These are phyloP conservation scores for Brassica juncea DNA, from an alignment of 345 rosid genomes.

Conservation along the genomic window DNA sequence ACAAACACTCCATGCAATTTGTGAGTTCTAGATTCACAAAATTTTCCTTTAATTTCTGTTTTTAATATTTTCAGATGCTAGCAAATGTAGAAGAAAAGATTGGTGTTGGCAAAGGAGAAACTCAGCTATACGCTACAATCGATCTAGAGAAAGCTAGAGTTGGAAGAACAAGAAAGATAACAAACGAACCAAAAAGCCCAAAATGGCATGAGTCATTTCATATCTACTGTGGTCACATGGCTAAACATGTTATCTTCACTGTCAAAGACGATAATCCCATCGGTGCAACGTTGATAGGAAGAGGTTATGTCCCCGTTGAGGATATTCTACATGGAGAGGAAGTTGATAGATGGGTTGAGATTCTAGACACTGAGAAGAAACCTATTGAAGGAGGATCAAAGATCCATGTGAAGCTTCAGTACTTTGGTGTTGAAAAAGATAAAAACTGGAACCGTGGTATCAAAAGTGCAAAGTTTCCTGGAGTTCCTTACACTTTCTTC, in stretches of 20 bases:
- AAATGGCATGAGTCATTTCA: constrained; percentile 91
- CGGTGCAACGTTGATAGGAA: constrained; percentile 87
- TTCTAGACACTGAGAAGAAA: constrained; percentile 65
- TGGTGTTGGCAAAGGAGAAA: constrained; percentile 80
- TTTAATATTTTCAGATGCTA: constrained; percentile 48
- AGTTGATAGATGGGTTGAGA: constrained; percentile 87
- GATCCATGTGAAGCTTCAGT: constrained; percentile 90
- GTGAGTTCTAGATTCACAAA: neutral
- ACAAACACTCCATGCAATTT: no score
- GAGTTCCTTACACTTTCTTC: constrained; percentile 90
- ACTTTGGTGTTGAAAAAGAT: constrained; percentile 71
- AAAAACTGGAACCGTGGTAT: constrained; percentile 69
- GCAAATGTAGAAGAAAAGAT: constrained; percentile 74
- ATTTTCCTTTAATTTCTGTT: neutral
- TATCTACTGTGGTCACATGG: constrained; percentile 87
- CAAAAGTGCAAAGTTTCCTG: constrained; percentile 72
- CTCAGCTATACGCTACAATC: constrained; percentile 75
- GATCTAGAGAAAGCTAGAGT: constrained; percentile 93
- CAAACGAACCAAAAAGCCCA: constrained; percentile 61
- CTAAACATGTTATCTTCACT: constrained; percentile 80
- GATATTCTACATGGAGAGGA: constrained; percentile 76
- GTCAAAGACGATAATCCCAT: constrained; percentile 87
- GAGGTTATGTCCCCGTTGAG: constrained; percentile 77
- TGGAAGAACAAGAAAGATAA: constrained; percentile 78
- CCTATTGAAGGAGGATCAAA: constrained; percentile 63